A percentile compares a stretch with the other conserved stretches of the same genome.
Evolutionary conservation across 2,329 filamentous ascomycete genomes (phyloP).

Genomic region (Trichoderma aggressivum): DNA sequence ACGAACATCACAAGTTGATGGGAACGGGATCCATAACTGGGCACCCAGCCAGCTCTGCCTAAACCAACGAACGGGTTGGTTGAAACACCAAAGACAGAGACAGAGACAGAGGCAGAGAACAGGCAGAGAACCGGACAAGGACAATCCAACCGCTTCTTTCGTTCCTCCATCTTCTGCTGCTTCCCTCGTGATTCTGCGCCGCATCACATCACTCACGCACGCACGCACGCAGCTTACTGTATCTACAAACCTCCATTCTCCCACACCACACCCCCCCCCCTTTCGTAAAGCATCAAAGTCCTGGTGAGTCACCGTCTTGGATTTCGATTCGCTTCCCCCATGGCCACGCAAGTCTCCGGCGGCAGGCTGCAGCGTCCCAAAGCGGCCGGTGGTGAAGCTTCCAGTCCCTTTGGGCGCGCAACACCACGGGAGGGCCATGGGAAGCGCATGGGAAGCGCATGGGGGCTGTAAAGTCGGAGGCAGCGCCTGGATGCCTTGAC

Average conservation of each 20-base stretch:
- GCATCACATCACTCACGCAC: not conserved
- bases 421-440: not conserved
- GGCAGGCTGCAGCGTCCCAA: constrained; percentile 18
- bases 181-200: not conserved
- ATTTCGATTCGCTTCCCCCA: constrained; percentile 14
- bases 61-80: not conserved
- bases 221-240: not conserved
- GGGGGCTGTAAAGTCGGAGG: constrained; percentile 7
- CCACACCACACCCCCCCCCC: not conserved
- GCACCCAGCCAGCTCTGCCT: not conserved
- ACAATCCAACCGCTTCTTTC: not conserved
- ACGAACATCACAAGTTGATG: too few relatives aligned
- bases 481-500: constrained; percentile 19
- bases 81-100: not conserved
- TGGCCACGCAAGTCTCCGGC: constrained; percentile 11
- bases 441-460: not conserved
- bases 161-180: not conserved
- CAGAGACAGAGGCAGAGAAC: not conserved
- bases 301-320: constrained; percentile 18
- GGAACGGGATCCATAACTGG: not conserved
- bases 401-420: not conserved
- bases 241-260: not conserved
- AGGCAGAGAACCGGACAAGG: not conserved
- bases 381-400: constrained; percentile 4
- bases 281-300: not conserved